Evolutionary conservation across 2,329 filamentous ascomycete genomes (phyloP).

Genomic region (Onygena corvina): DNA sequence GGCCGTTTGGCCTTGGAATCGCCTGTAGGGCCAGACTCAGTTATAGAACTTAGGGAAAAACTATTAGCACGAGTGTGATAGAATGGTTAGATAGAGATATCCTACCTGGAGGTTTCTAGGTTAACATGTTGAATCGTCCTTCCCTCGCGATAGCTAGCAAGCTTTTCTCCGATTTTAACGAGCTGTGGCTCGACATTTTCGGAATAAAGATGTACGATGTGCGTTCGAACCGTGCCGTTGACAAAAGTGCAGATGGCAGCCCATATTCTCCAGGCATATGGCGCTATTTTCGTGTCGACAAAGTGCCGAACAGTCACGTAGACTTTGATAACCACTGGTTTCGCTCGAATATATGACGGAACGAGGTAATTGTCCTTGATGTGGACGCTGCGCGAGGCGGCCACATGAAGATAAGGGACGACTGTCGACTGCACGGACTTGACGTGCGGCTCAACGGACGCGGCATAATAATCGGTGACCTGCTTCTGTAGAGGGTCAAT

Average conservation of each 20-base stretch:
- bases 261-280: conserved; percentile 59
- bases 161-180: conserved; percentile 75
- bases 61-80: not conserved
- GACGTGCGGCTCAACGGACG: conserved; percentile 62
- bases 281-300: conserved; percentile 56
- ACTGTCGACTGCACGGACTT: conserved; percentile 46
- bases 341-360: conserved; percentile 61
- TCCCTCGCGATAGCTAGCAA: conserved; percentile 53
- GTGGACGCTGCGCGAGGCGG: conserved; percentile 50
- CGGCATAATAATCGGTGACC: conserved; percentile 47
- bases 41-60: not conserved
- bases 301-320: conserved; percentile 58
- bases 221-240: conserved; percentile 67
- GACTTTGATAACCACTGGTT: conserved; percentile 59
- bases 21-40: not conserved
- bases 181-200: conserved; percentile 94
- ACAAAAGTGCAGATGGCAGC: conserved; percentile 58
- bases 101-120: conserved; percentile 7
- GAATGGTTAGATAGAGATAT: not conserved
- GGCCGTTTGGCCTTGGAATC: not conserved
- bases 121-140: conserved; percentile 20
- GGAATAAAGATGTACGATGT: conserved; percentile 64
- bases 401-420: conserved; percentile 60
- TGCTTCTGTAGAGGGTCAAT: conserved; percentile 48
- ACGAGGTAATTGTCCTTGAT: conserved; percentile 61